A percentile compares a stretch with the other conserved stretches of the same genome.
phyloP scores from a whole-genome alignment of 202 grass and related monocot genomes.

The Setaria viridis region DNA sequence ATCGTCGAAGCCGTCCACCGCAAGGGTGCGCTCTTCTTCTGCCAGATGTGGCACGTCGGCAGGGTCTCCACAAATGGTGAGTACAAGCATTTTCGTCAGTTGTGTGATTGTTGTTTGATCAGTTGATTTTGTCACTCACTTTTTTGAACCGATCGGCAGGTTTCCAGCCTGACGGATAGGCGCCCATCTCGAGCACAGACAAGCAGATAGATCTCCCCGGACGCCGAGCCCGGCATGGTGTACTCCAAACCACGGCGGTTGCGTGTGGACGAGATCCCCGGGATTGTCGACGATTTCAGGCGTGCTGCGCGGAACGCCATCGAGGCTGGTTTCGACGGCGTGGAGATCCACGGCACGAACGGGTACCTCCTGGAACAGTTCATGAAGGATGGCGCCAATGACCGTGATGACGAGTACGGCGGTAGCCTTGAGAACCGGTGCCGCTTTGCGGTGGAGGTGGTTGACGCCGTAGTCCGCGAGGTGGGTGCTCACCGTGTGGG shows the following conservation, averaged over 20 bases:
- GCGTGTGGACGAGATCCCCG: conserved; percentile 43
- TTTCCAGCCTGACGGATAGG: conserved; percentile 14
- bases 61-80: conserved; percentile 48
- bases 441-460: conserved; percentile 54
- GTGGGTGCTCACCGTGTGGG: conserved; percentile 53
- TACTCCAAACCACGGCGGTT: conserved; percentile 54
- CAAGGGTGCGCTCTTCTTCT: conserved; percentile 59
- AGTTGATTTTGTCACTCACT: no score
- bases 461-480: conserved; percentile 44
- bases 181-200: conserved; percentile 62
- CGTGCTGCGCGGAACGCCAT: conserved; percentile 65
- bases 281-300: conserved; percentile 59
- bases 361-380: conserved; percentile 59
- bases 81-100: no score
- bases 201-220: conserved; percentile 26
- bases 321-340: conserved; percentile 71
- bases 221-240: neutral
- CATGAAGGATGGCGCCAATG: conserved; percentile 57
- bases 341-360: conserved; percentile 64
- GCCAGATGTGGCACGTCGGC: conserved; percentile 61
- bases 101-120: no score
- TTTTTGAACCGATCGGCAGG: conserved; percentile 5
- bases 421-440: conserved; percentile 58
- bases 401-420: conserved; percentile 53
- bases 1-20: conserved; percentile 63